phyloP scores from a whole-genome alignment of 2,329 filamentous ascomycete genomes.

The Zalaria sp. region DNA sequence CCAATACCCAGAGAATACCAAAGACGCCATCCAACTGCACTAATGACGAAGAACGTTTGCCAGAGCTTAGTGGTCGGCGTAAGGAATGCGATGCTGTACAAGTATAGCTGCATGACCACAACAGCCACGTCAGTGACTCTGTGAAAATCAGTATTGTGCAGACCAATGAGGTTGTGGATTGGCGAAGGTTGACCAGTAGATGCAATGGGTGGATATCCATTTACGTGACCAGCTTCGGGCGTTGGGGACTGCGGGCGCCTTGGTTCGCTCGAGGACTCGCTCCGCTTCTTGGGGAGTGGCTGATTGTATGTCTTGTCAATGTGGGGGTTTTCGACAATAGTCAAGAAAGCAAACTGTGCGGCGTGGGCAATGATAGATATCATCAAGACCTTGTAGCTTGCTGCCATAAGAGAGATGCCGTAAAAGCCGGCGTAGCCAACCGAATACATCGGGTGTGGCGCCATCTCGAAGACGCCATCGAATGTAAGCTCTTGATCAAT shows the following conservation, averaged over 20 bases:
- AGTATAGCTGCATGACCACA: slow-evolving; percentile 60
- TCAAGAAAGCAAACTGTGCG: slow-evolving; percentile 85
- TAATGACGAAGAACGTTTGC: slow-evolving; percentile 65
- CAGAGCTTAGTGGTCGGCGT: slow-evolving; percentile 65
- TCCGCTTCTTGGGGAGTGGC: slow-evolving; percentile 49
- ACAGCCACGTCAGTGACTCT: slow-evolving; percentile 74
- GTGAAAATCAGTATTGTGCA: slow-evolving; percentile 76
- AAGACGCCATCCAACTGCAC: slow-evolving; percentile 70
- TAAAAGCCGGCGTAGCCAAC: slow-evolving; percentile 97
- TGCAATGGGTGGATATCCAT: slow-evolving; percentile 23
- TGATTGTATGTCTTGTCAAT: slow-evolving; percentile 97
- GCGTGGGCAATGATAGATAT: slow-evolving; percentile 92
- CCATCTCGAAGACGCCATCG: slow-evolving; percentile 98
- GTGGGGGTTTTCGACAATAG: slow-evolving; percentile 87
- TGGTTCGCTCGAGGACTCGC: slow-evolving; percentile 22
- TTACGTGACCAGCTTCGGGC: slow-evolving; percentile 22
- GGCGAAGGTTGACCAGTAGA: slow-evolving; percentile 43
- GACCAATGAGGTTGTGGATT: slow-evolving; percentile 71
- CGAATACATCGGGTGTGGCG: slow-evolving; percentile 96
- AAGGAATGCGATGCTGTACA: slow-evolving; percentile 56
- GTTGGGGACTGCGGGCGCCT: slow-evolving; percentile 25
- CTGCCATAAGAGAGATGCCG: slow-evolving; percentile 94
- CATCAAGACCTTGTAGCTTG: slow-evolving; percentile 93
- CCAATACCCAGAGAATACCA: slow-evolving; percentile 90
- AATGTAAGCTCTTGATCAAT: slow-evolving; percentile 97